A percentile compares a stretch with the other conserved stretches of the same genome.
phyloP scores from a whole-genome alignment of 768 basidiomycete species.

The Tephrocybe sp. region DNA sequence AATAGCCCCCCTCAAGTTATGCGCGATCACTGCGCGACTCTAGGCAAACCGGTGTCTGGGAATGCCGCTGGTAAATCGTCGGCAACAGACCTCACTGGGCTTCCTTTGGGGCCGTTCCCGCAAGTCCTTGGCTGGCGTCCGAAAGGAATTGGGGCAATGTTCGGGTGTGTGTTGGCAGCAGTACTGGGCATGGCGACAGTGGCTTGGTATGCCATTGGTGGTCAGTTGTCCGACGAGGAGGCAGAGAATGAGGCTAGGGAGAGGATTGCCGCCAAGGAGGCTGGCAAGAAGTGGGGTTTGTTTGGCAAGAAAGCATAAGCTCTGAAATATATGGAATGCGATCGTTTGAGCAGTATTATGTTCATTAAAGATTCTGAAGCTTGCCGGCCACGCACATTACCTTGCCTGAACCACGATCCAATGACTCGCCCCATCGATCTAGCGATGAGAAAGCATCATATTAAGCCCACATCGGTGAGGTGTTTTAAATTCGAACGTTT shows the following conservation, averaged over 20 bases:
- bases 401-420: too few species aligned
- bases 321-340: neutral
- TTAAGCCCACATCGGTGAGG: too few species aligned
- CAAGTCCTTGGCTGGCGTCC: constrained; percentile 72
- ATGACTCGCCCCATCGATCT: too few species aligned
- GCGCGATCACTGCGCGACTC: constrained; percentile 69
- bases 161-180: constrained; percentile 76
- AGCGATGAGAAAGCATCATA: too few species aligned
- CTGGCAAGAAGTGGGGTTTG: constrained; percentile 22
- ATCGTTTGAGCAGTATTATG: too few species aligned
- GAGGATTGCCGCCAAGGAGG: constrained; percentile 56
- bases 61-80: constrained; percentile 85
- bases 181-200: constrained; percentile 80
- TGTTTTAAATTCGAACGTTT: too few species aligned
- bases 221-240: constrained; percentile 72
- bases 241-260: constrained; percentile 67
- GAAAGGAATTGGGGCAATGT: constrained; percentile 74
- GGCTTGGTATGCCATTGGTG: constrained; percentile 85
- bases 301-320: constrained; percentile 1
- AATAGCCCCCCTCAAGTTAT: constrained; percentile 54
- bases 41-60: constrained; percentile 58
- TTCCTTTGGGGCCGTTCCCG: constrained; percentile 66
- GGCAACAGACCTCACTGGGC: constrained; percentile 64
- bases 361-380: too few species aligned
- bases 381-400: too few species aligned